Evolutionary conservation across 2,329 filamentous ascomycete species (phyloP), one percentile per base, ranked within the genome.

Genomic region (Ophiocordyceps unilateralis): DNA sequence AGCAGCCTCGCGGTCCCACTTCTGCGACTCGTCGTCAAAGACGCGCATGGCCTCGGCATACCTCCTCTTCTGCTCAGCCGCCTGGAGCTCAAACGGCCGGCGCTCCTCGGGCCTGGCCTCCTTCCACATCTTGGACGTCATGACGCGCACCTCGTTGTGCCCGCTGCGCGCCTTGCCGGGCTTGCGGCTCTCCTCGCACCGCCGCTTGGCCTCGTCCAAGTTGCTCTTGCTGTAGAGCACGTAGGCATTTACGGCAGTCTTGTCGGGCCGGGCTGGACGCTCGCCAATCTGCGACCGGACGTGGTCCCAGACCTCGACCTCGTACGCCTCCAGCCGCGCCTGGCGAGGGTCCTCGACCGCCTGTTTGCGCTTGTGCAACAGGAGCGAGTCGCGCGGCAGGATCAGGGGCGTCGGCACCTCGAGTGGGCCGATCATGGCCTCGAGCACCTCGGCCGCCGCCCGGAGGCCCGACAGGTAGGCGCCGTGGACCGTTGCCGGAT

Each of bases 401-500:
- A 96, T 74, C 3, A 98, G 69, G 1, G 87, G 87, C 4, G 68
- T 69, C 1, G 83, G 82, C 11, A 94, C 67, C 39, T 80, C 65
- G 46, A 98, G 86, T 1, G 86, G 80, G 1, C 91, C 91, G 26
- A 91, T 68, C 57, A 95, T 74, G 3, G 76, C 67, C 43, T 89
- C 80, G 32, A 94, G 67, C 2, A 98, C 74, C 55, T 96, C 88
- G 3, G 83, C 81, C 11, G 91, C 91, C 4, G 83, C 91, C 41
- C 91, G 80, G 6, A 98, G 69, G 3, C 91, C 93, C 2, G 91
- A 95, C 4, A 98, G 68, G 56, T 96, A 98, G 9, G 91, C 93
- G 6, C 91, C 91, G 51, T 98, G 91, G 1, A 98, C 91, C 2
- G 91, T 98, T 26, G 93, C 91, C 12, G 93, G 91, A 57, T 98